Evolutionary conservation across 768 basidiomycete genomes (phyloP).

Genomic region (Sutorius australiensis): DNA sequence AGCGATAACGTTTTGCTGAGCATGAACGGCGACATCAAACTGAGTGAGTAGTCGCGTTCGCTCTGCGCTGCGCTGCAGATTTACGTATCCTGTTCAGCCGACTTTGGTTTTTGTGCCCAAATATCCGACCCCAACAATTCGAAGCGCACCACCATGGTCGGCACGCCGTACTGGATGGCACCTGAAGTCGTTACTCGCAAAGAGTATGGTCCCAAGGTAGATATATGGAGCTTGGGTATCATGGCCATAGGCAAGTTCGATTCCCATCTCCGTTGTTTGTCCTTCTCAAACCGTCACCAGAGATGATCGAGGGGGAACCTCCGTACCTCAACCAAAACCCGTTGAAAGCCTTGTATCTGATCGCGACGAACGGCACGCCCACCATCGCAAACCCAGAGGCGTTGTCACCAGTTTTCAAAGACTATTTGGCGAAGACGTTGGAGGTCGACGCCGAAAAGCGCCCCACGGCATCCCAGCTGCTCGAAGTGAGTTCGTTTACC

Average conservation of each 20-base stretch:
- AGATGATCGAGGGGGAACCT: slow-evolving; percentile 98
- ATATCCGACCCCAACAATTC: slow-evolving; percentile 85
- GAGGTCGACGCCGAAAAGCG: slow-evolving; percentile 96
- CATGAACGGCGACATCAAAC: slow-evolving; percentile 93
- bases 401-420: slow-evolving; percentile 73
- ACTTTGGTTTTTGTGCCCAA: slow-evolving; percentile 99
- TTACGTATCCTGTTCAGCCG: slow-evolving; percentile 50
- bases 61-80: neutral
- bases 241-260: slow-evolving; percentile 80
- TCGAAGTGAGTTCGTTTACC: slow-evolving; percentile 51
- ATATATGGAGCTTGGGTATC: slow-evolving; percentile 95
- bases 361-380: slow-evolving; percentile 97
- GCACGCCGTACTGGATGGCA: slow-evolving; percentile 99
- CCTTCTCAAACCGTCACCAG: slow-evolving; percentile 36
- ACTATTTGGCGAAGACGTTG: slow-evolving; percentile 83
- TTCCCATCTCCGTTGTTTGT: neutral
- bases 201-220: slow-evolving; percentile 98
- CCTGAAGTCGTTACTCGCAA: slow-evolving; percentile 97
- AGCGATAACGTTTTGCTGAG: slow-evolving; percentile 94
- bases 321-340: slow-evolving; percentile 97
- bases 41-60: slow-evolving; percentile 65
- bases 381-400: slow-evolving; percentile 89
- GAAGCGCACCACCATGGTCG: slow-evolving; percentile 97
- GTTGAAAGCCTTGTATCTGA: slow-evolving; percentile 93
- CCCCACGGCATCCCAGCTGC: slow-evolving; percentile 76